Base-by-base conservation (phyloP, 257 asterid genomes). In the Scutellaria galericulata region DNA sequence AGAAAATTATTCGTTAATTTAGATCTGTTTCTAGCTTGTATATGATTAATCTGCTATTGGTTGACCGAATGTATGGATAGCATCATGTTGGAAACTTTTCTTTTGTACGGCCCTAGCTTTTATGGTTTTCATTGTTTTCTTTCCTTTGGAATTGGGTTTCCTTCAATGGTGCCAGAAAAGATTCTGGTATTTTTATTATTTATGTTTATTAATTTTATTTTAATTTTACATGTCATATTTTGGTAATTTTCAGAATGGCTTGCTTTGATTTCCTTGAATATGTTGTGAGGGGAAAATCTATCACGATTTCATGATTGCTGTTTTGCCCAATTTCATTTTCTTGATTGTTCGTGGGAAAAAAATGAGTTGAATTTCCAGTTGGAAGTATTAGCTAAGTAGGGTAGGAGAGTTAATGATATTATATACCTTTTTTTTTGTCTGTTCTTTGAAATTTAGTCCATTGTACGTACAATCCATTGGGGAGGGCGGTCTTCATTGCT, bases 21-120 rank as follows among this genome's bases (percentile, higher is more conserved):
- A 11, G 71, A 68, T 65, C 45, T 70, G 59, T 39, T 68, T 77
- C 62, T 44, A 47, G 66, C 44, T 52, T 67, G 20, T 63, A 41
- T 58, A 15, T 18, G 35, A 31, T 64, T 56, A 71, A 52, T 51
- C 47, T 8, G 11, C 5, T 44, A 45, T 14, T 64, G 52, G 48
- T 35, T 9, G 60, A n/a, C 47, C 47, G 4, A 37, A 39, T 75
- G 24, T 64, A 31, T 31, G 37, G 37, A 37, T 13, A 58, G 20
- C 57, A 20, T 50, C 12, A 24, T 31, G 63, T 22, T n/a, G 12
- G 67, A 14, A 63, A 27, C 39, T 51, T 69, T 41, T 53, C 66
- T 35, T 46, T 48, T 48, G 45, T 44, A 41, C 56, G 27, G 5
- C 66, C 54, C 48, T 22, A 51, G 54, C 75, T 64, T 64, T 51